Conservation (phyloP, 352 stramenopile genomes). For the Phytophthora brassicae region DNA sequence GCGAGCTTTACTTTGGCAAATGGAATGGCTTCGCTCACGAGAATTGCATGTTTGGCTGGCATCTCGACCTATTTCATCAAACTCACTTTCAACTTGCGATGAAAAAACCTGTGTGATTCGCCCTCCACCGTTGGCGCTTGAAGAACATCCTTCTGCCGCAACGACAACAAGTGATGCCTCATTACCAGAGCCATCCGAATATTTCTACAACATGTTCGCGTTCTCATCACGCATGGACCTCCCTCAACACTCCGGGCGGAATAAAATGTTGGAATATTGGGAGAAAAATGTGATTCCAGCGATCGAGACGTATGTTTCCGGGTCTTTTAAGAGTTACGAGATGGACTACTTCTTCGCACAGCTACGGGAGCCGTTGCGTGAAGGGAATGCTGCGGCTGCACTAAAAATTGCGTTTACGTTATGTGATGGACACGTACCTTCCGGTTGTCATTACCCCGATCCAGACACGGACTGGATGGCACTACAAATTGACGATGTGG, state of each 20-base stretch:
- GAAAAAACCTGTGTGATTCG: slow-evolving; percentile 33
- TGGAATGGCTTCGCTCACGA: slow-evolving; percentile 48
- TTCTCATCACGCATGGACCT: slow-evolving; percentile 64
- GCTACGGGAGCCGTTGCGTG: slow-evolving; percentile 67
- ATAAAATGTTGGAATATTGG: slow-evolving; percentile 85
- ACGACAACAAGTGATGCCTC: slow-evolving; percentile 8
- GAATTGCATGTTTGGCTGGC: slow-evolving; percentile 46
- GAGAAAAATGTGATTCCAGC: slow-evolving; percentile 85
- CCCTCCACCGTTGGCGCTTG: slow-evolving; percentile 15
- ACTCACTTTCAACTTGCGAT: slow-evolving; percentile 34
- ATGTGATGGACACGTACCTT: slow-evolving; percentile 77
- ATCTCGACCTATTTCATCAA: slow-evolving; percentile 47
- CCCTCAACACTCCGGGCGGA: slow-evolving; percentile 66
- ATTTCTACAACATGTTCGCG: slow-evolving; percentile 74
- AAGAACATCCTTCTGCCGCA: slow-evolving; percentile 12
- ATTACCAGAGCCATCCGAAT: slow-evolving; percentile 35
- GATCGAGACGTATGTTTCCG: slow-evolving; percentile 79
- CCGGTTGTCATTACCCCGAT: slow-evolving; percentile 79
- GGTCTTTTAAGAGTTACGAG: slow-evolving; percentile 86
- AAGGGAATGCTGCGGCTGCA: slow-evolving; percentile 73
- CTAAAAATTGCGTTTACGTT: slow-evolving; percentile 82
- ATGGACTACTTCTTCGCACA: slow-evolving; percentile 89
- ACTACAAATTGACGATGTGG: slow-evolving; percentile 75
- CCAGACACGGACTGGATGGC: slow-evolving; percentile 76
- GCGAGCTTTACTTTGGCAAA: slow-evolving; percentile 38